These are phyloP conservation scores for Hygrocybe coccinea DNA, from an alignment of 768 basidiomycete genomes.

Conservation along the genomic window DNA sequence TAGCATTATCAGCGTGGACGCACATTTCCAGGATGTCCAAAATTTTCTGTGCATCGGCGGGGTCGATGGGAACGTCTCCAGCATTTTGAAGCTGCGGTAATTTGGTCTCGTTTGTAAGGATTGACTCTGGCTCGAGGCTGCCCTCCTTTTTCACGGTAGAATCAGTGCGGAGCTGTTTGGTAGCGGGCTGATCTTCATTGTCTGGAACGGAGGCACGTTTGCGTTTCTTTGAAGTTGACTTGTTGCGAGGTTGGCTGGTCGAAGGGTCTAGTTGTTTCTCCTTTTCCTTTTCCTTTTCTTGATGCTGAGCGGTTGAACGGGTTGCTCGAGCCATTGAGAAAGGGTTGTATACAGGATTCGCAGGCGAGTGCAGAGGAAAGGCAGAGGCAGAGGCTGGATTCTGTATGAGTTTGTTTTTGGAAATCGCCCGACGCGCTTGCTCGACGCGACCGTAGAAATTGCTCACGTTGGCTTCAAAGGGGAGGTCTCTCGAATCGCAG, in stretches of 20 bases:
- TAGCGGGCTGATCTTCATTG: constrained; percentile 43
- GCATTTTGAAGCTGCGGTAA: constrained; percentile 31
- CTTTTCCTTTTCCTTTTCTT: constrained; percentile 34
- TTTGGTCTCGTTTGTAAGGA: background rate
- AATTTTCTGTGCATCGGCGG: constrained; percentile 45
- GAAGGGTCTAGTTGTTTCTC: constrained; percentile 20
- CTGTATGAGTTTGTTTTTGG: constrained; percentile 2
- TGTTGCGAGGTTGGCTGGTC: constrained; percentile 20
- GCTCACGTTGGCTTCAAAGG: background rate
- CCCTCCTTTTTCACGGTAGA: constrained; percentile 8
- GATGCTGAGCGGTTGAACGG: constrained; percentile 45
- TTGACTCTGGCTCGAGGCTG: constrained; percentile 3
- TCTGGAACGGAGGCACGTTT: constrained; percentile 51
- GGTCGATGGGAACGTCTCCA: constrained; percentile 45
- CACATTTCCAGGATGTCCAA: constrained; percentile 52
- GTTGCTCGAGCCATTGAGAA: constrained; percentile 68
- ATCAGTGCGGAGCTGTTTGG: constrained; percentile 47
- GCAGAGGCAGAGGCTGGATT: background rate
- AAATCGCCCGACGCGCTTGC: background rate
- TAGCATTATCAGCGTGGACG: constrained; percentile 17
- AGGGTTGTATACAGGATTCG: background rate
- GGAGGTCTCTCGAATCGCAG: background rate
- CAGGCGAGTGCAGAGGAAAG: constrained; percentile 15
- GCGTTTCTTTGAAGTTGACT: constrained; percentile 53
- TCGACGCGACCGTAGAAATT: constrained; percentile 3